Percentiles rank a stretch among this genome's conserved stretches.
phyloP scores from a whole-genome alignment of 2,329 filamentous ascomycete genomes.

The Orbilia quercus region DNA sequence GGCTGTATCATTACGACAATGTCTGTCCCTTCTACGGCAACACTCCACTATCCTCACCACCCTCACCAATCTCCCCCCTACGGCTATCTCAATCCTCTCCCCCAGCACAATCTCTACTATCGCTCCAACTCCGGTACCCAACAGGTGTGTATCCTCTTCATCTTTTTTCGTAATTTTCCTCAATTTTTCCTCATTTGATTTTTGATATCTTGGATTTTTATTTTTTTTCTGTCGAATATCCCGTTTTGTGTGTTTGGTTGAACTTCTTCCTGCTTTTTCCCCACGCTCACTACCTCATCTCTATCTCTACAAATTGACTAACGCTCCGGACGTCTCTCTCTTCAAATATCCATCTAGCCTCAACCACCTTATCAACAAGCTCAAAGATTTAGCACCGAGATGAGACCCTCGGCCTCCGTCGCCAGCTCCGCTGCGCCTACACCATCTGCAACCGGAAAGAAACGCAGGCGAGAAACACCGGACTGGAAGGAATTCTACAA shows the following conservation, averaged over 20 bases:
- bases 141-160: conserved; percentile 35
- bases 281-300: background rate
- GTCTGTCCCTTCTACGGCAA: conserved; percentile 54
- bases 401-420: conserved; percentile 61
- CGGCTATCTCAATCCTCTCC: conserved; percentile 48
- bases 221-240: too few species aligned
- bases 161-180: background rate
- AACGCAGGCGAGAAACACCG: conserved; percentile 71
- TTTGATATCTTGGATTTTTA: too few species aligned
- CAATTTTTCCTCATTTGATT: background rate
- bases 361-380: conserved; percentile 38
- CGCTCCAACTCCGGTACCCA: conserved; percentile 51
- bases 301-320: too few species aligned
- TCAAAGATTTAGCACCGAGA: conserved; percentile 63
- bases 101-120: conserved; percentile 54
- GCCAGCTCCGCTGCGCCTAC: conserved; percentile 42
- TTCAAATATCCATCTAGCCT: too few species aligned
- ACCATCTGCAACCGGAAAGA: conserved; percentile 58
- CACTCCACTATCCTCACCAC: conserved; percentile 55
- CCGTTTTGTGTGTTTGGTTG: too few species aligned
- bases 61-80: conserved; percentile 52
- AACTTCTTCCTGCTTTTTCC: too few species aligned
- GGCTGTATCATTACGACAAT: conserved; percentile 25
- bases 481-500: conserved; percentile 86
- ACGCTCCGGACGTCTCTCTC: too few species aligned